A percentile compares a stretch with the other conserved stretches of the same genome.
phyloP scores from a whole-genome alignment of 129 eudicot genomes.

The Chrysanthemum makinoi region DNA sequence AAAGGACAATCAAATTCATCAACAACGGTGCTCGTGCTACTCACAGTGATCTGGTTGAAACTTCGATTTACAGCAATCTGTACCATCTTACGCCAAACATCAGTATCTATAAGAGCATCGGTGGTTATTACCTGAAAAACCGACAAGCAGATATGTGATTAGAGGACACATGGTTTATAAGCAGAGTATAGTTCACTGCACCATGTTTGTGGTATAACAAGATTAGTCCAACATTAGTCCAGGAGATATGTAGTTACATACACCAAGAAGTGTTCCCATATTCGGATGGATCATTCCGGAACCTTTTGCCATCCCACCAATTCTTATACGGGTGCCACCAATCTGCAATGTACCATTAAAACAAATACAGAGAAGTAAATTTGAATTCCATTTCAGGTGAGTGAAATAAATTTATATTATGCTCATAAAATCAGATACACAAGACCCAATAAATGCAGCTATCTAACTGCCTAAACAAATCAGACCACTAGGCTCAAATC shows the following conservation, averaged over 20 bases:
- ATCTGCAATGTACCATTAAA: constrained; percentile 37
- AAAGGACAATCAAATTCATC: neutral
- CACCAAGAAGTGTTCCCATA: constrained; percentile 99
- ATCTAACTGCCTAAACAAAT: neutral
- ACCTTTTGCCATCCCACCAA: constrained; percentile 99
- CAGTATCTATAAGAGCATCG: constrained; percentile 72
- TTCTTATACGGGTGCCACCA: constrained; percentile 57
- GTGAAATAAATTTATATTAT: neutral
- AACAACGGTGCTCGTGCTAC: constrained; percentile 19
- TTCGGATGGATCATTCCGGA: constrained; percentile 99
- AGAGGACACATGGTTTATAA: neutral
- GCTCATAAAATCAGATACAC: neutral
- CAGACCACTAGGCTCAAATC: neutral
- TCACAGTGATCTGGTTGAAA: constrained; percentile 93
- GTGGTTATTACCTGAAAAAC: constrained; percentile 86
- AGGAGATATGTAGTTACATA: constrained; percentile 37
- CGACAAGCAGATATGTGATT: constrained; percentile 8
- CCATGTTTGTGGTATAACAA: constrained; percentile 5
- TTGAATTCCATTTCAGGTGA: neutral
- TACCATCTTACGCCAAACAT: constrained; percentile 95
- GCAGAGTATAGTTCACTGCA: neutral
- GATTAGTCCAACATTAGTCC: constrained; percentile 6
- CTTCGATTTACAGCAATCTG: constrained; percentile 81
- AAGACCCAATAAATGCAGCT: neutral
- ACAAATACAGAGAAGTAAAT: constrained; percentile 7